Percentiles rank a stretch among this genome's conserved stretches.
Conservation (phyloP, 2,329 filamentous ascomycete genomes). For the Helotiales sp. region DNA sequence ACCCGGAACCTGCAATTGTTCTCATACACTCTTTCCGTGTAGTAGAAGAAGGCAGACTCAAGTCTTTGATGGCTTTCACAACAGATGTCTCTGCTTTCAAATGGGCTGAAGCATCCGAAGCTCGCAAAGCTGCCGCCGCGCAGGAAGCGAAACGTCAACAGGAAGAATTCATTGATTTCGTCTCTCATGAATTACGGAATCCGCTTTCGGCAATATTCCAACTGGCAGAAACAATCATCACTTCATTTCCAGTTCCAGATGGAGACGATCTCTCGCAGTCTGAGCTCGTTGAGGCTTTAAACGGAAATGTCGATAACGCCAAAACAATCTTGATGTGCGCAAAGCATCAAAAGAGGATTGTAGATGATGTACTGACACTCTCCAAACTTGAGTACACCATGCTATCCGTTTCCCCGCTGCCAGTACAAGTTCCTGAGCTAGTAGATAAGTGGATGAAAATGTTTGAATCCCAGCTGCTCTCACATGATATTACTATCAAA, state of each 20-base stretch:
- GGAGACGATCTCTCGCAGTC: conserved; percentile 39
- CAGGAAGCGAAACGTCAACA: conserved; percentile 70
- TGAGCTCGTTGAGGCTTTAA: conserved; percentile 55
- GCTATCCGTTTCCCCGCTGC: conserved; percentile 72
- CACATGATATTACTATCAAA: conserved; percentile 69
- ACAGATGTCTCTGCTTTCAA: conserved; percentile 40
- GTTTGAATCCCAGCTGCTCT: conserved; percentile 76
- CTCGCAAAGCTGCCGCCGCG: conserved; percentile 56
- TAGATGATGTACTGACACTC: conserved; percentile 76
- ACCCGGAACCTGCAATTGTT: conserved; percentile 36
- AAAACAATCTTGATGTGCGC: conserved; percentile 80
- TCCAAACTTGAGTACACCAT: conserved; percentile 79
- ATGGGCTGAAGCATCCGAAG: conserved; percentile 39
- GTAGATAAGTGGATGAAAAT: conserved; percentile 74
- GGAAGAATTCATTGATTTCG: conserved; percentile 82
- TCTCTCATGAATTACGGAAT: conserved; percentile 74
- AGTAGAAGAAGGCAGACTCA: conserved; percentile 33
- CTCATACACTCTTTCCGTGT: conserved; percentile 33
- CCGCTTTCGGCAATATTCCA: conserved; percentile 77
- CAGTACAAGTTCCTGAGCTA: conserved; percentile 65
- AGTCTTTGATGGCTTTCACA: conserved; percentile 38
- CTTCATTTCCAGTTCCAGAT: conserved; percentile 49
- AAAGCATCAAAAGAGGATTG: conserved; percentile 79
- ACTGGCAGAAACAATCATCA: conserved; percentile 72
- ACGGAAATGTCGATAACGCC: conserved; percentile 70